Percentiles rank a stretch among this genome's conserved stretches.
Conservation (phyloP, 2,329 filamentous ascomycete species). For the Botrytis pseudocinerea region DNA sequence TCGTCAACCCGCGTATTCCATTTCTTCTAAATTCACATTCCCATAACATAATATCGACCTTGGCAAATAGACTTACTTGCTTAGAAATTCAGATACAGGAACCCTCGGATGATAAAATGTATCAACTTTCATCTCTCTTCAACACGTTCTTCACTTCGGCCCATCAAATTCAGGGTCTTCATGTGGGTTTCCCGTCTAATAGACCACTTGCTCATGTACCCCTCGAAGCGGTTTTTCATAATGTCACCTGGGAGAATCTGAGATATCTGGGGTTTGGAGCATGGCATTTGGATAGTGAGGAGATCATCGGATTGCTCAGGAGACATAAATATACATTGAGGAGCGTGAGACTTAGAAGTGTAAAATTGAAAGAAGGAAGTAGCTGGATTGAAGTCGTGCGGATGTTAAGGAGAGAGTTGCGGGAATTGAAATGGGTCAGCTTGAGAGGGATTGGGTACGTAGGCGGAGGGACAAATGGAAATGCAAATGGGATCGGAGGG, state of each 20-base stretch:
- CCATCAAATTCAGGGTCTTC: constrained; percentile 60
- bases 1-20: constrained; percentile 61
- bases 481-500: background rate
- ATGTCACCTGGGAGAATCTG: constrained; percentile 60
- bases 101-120: constrained; percentile 54
- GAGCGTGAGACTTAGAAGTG: constrained; percentile 59
- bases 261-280: constrained; percentile 65
- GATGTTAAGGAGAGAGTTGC: constrained; percentile 57
- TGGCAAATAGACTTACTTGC: constrained; percentile 59
- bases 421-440: constrained; percentile 60
- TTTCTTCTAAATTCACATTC: constrained; percentile 51
- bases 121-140: constrained; percentile 58
- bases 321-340: constrained; percentile 58
- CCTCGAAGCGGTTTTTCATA: constrained; percentile 63
- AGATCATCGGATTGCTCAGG: constrained; percentile 58
- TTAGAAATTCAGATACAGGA: constrained; percentile 61
- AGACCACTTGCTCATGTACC: constrained; percentile 53
- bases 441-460: constrained; percentile 63
- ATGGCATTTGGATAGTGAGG: constrained; percentile 60
- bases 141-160: constrained; percentile 58
- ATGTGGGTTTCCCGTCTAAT: constrained; percentile 58
- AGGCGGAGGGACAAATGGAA: background rate
- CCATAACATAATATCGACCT: constrained; percentile 48
- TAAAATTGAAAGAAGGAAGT: constrained; percentile 61
- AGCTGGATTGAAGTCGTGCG: constrained; percentile 61